Evolutionary conservation across 768 basidiomycete genomes (phyloP), one percentile per base, ranked within the genome.

Genomic region (Serendipita sp.): DNA sequence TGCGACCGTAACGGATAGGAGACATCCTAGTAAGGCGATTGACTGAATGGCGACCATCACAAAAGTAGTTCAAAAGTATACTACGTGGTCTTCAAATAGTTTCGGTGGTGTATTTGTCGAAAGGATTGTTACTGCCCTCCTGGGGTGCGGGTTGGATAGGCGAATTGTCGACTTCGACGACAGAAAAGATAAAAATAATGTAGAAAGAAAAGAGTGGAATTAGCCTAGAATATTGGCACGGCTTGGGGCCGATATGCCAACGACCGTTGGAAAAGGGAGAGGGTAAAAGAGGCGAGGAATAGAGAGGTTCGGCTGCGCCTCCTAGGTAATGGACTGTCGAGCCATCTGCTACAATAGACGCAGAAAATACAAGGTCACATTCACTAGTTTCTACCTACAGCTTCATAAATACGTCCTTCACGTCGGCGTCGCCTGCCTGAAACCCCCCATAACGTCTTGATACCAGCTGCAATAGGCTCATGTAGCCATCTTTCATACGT

Each of bases 381-480:
- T 41, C 41, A 64, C 18, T 44, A 18, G 34, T 48, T 37, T 44
- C 35, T 18, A 34, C 48, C 89, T 1, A 98, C 84, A 7, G 81
- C 78, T 75, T 93, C 94, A 80, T 98, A 98, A 60, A 80, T 74
- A 72, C 92, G 92, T 3, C 86, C 86, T 13, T 83, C 83, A 53
- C 77, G 76, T 56, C 76, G 77, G 65, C 86, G 77, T 66, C 81
- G 75, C 65, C 77, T 78, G 56, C 75, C 62, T 73, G 73, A 45
- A 69, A 74, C 44, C 71, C 70, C 3, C 81, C 83, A 4, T n/a
- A 88, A 75, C 35, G 80, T 35, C n/a, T 71, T 74, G 30, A 60
- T 35, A 60, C 11, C n/a, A 10, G 56, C 34, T 8, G 86, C 81
- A 35, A 89, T 78, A 16, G 74, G 72, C 63, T 76, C 79, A n/a